Conservation (phyloP, 495 filamentous ascomycete genomes). For the Baudoinia panamericana region DNA sequence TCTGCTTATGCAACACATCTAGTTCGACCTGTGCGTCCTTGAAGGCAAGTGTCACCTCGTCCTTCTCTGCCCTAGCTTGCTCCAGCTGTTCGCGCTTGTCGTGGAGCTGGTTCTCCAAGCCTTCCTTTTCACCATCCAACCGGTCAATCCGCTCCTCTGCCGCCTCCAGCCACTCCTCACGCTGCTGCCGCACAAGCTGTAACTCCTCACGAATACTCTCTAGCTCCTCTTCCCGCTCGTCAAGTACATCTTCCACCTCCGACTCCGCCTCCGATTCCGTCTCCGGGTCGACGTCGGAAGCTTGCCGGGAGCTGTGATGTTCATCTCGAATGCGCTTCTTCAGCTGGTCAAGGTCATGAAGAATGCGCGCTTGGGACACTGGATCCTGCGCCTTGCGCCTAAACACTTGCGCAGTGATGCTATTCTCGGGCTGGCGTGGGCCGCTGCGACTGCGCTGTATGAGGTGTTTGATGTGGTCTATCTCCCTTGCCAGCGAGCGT, state of each 20-base stretch:
- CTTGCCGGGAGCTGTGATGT: background rate
- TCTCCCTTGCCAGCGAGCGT: constrained; percentile 9
- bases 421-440: background rate
- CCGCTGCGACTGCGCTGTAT: constrained; percentile 10
- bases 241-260: constrained; percentile 7
- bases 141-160: constrained; percentile 15
- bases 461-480: constrained; percentile 21
- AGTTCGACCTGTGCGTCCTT: background rate
- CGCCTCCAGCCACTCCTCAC: constrained; percentile 17
- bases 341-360: constrained; percentile 16
- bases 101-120: constrained; percentile 4
- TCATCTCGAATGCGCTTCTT: constrained; percentile 9
- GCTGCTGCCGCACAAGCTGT: constrained; percentile 3
- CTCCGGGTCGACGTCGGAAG: constrained; percentile 11
- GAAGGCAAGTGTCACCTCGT: background rate
- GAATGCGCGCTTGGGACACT: constrained; percentile 7
- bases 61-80: background rate
- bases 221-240: constrained; percentile 17
- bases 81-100: background rate
- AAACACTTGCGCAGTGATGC: constrained; percentile 17
- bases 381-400: constrained; percentile 3
- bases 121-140: constrained; percentile 15
- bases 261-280: constrained; percentile 5
- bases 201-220: constrained; percentile 16
- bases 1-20: background rate